A percentile compares a stretch with the other conserved stretches of the same genome.
Conservation (phyloP, 1,139 yeast species). For the Ogataea hybrid region DNA sequence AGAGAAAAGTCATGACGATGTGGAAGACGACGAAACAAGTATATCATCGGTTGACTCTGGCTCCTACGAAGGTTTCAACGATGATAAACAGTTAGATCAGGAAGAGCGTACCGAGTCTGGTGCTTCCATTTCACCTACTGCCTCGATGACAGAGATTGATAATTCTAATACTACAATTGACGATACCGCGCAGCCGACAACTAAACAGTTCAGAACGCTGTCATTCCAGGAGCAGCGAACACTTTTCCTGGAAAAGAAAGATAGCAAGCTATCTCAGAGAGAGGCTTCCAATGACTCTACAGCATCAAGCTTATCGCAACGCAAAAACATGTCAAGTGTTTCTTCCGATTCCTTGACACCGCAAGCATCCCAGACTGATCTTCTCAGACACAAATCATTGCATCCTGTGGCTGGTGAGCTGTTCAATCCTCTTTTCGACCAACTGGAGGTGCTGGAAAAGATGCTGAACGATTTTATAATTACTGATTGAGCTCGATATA, state of each 20-base stretch:
- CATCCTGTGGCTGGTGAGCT: conserved; percentile 45
- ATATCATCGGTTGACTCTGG: conserved; percentile 5
- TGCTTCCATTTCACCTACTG: conserved; percentile 28
- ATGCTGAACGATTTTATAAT: conserved; percentile 30
- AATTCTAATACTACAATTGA: conserved; percentile 5
- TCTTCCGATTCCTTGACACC: conserved; percentile 3
- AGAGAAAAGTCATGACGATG: conserved; percentile 19
- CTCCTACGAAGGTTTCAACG: conserved; percentile 7
- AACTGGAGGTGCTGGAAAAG: conserved; percentile 42
- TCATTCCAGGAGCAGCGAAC: conserved; percentile 17
- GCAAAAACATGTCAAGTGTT: background rate
- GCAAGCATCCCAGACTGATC: conserved; percentile 6
- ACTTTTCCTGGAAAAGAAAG: conserved; percentile 14
- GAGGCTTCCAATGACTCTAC: conserved; percentile 6
- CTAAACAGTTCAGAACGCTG: conserved; percentile 11
- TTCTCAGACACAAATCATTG: conserved; percentile 8
- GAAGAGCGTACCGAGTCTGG: conserved; percentile 23
- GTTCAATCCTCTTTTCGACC: conserved; percentile 49
- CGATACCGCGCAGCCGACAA: background rate
- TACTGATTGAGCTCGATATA: conserved; percentile 5
- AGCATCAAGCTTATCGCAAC: conserved; percentile 3
- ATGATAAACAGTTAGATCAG: background rate
- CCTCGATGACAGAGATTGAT: conserved; percentile 15
- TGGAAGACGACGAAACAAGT: conserved; percentile 5
- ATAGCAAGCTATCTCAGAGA: background rate